phyloP scores from a whole-genome alignment of 2,329 filamentous ascomycete genomes.

The Claviceps lovelessii region DNA sequence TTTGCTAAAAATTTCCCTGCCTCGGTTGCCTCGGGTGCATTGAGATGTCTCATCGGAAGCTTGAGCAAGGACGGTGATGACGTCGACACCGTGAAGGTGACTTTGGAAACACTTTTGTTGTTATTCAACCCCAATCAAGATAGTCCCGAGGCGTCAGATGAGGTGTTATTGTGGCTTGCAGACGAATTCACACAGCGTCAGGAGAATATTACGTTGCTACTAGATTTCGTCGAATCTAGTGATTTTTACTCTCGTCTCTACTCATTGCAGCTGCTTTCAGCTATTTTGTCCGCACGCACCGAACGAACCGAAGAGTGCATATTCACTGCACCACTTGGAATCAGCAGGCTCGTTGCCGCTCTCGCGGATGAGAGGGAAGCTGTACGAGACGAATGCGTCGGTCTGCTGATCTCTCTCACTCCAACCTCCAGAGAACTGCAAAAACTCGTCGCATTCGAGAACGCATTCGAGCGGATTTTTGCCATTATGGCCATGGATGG shows the following conservation, averaged over 20 bases:
- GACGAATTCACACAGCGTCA: conserved; percentile 97
- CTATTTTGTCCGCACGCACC: conserved; percentile 71
- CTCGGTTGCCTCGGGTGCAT: conserved; percentile 83
- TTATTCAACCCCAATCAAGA: conserved; percentile 60
- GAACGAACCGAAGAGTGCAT: conserved; percentile 93
- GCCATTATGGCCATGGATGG: conserved; percentile 70
- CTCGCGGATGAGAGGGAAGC: conserved; percentile 79
- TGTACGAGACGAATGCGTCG: conserved; percentile 72
- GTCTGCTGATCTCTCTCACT: conserved; percentile 78
- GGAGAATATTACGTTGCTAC: conserved; percentile 84
- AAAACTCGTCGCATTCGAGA: conserved; percentile 90
- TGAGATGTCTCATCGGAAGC: conserved; percentile 74
- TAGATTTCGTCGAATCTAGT: conserved; percentile 73
- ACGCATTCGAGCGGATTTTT: conserved; percentile 80
- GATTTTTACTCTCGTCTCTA: conserved; percentile 91
- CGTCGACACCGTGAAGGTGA: conserved; percentile 89
- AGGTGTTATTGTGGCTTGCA: conserved; percentile 89
- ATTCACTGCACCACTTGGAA: conserved; percentile 73
- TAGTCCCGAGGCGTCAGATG: conserved; percentile 86
- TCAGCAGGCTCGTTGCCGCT: conserved; percentile 68
- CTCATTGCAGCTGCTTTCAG: conserved; percentile 73
- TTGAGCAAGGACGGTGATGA: conserved; percentile 81
- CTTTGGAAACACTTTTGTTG: conserved; percentile 89
- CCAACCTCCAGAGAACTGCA: conserved; percentile 78
- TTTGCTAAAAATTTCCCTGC: conserved; percentile 96